Evolutionary conservation across 768 basidiomycete genomes (phyloP).

Genomic region (Leccinum subgranulosum): DNA sequence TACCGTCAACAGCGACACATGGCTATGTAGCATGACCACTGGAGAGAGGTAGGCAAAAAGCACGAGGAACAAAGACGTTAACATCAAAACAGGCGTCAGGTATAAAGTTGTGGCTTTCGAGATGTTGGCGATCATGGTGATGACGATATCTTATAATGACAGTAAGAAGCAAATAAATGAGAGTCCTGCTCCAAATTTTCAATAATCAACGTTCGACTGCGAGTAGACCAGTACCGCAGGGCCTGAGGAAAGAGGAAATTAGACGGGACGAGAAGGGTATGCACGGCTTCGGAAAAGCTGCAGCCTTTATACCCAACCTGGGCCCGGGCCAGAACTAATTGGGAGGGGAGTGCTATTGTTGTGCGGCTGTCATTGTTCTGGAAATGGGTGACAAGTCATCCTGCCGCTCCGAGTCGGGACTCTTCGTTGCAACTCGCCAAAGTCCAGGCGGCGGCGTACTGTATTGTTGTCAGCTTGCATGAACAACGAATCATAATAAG

Average conservation of each 20-base stretch:
- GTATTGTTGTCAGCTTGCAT: neutral
- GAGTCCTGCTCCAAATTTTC: conserved; percentile 23
- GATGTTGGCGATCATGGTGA: conserved; percentile 62
- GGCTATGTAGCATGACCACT: conserved; percentile 51
- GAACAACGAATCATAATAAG: neutral
- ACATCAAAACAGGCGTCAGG: conserved; percentile 60
- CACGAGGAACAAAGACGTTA: conserved; percentile 64
- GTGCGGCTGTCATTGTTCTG: conserved; percentile 15
- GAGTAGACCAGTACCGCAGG: conserved; percentile 23
- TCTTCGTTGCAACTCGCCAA: neutral
- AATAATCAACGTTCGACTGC: conserved; percentile 2
- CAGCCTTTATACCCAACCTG: conserved; percentile 15
- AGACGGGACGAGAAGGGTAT: neutral
- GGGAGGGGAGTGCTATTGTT: conserved; percentile 13
- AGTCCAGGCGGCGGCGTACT: neutral
- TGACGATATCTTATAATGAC: neutral
- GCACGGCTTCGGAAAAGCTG: neutral
- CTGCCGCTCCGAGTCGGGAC: neutral
- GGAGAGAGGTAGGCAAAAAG: conserved; percentile 72
- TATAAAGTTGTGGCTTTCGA: conserved; percentile 68
- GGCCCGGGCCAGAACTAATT: neutral
- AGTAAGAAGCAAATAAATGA: neutral
- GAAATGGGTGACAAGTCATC: neutral
- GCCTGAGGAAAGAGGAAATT: conserved; percentile 6
- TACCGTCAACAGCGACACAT: conserved; percentile 64